These are phyloP conservation scores for Rhodosorus marinus DNA, from an alignment of 23 red algal species.

Conservation along the genomic window DNA sequence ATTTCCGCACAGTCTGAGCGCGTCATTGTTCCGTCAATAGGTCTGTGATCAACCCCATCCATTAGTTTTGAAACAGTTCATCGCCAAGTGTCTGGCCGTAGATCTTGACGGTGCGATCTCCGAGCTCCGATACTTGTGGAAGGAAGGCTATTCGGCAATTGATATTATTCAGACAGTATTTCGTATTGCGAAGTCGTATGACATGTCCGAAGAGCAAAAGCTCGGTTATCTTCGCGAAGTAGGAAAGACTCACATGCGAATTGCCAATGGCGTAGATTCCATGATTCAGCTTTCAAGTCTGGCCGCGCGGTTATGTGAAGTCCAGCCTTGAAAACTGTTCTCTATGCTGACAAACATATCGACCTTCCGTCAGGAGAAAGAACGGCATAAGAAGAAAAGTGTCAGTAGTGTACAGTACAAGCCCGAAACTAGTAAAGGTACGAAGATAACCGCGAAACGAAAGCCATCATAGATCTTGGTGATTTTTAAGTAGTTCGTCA, in stretches of 20 bases:
- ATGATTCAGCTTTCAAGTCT: conserved; percentile 69
- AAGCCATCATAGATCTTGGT: too few species aligned
- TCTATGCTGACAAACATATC: too few species aligned
- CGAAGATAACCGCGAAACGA: too few species aligned
- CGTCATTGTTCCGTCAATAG: too few species aligned
- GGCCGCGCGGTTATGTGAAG: conserved; percentile 30
- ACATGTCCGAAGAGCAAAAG: conserved; percentile 15
- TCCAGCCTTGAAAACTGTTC: too few species aligned
- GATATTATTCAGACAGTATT: conserved; percentile 88
- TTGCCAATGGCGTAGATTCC: conserved; percentile 35
- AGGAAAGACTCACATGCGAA: conserved; percentile 74
- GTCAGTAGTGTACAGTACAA: too few species aligned
- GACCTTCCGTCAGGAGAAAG: too few species aligned
- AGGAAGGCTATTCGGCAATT: conserved; percentile 57
- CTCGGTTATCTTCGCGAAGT: conserved; percentile 58
- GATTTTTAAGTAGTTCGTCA: too few species aligned
- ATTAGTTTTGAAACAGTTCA: conserved; percentile 26
- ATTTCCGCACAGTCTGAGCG: too few species aligned
- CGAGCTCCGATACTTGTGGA: conserved; percentile 29
- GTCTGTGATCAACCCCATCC: conserved; percentile 81
- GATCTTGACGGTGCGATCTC: conserved; percentile 54
- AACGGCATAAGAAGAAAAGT: too few species aligned
- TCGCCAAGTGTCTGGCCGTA: conserved; percentile 25
- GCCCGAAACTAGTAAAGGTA: too few species aligned
- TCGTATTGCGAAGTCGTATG: conserved; percentile 19